phyloP scores from a whole-genome alignment of 2,329 filamentous ascomycete genomes.

The Ascochyta viciae-villosae region DNA sequence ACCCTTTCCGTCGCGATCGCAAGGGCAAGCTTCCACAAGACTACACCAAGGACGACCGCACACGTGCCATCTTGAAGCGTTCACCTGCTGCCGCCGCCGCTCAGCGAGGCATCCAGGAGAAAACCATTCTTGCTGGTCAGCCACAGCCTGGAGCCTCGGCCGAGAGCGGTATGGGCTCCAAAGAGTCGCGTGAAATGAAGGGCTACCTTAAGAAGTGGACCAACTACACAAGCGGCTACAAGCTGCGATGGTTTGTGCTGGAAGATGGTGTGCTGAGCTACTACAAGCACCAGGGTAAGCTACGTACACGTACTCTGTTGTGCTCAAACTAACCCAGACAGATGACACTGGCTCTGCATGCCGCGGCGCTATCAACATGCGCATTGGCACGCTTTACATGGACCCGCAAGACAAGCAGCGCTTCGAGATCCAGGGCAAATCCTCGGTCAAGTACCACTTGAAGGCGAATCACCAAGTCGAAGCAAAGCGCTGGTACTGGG shows the following conservation, averaged over 20 bases:
- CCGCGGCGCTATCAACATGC: slow-evolving; percentile 98
- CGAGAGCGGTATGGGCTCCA: slow-evolving; percentile 69
- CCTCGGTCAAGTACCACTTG: slow-evolving; percentile 96
- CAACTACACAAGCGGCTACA: slow-evolving; percentile 97
- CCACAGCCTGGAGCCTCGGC: slow-evolving; percentile 65
- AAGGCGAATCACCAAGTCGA: slow-evolving; percentile 99
- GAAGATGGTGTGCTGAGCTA: slow-evolving; percentile 98
- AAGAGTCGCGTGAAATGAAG: slow-evolving; percentile 95
- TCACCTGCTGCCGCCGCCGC: slow-evolving; percentile 94
- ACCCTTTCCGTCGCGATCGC: slow-evolving; percentile 92
- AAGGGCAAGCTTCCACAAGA: slow-evolving; percentile 96
- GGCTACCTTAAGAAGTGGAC: slow-evolving; percentile 99
- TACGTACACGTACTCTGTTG: not conserved
- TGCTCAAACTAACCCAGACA: slow-evolving; percentile 28
- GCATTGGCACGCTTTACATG: slow-evolving; percentile 93
- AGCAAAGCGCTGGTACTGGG: slow-evolving; percentile 99
- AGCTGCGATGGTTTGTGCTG: slow-evolving; percentile 95
- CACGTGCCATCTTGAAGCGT: slow-evolving; percentile 85
- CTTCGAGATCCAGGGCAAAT: slow-evolving; percentile 97
- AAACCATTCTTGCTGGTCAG: slow-evolving; percentile 85
- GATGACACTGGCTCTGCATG: slow-evolving; percentile 96
- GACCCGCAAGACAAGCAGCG: slow-evolving; percentile 96
- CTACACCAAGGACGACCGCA: slow-evolving; percentile 92
- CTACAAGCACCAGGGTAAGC: slow-evolving; percentile 87
- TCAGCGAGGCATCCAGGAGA: slow-evolving; percentile 95